A percentile compares a stretch with the other conserved stretches of the same genome.
Conservation (phyloP, 306 rosid genomes). For the Casuarina glauca region DNA sequence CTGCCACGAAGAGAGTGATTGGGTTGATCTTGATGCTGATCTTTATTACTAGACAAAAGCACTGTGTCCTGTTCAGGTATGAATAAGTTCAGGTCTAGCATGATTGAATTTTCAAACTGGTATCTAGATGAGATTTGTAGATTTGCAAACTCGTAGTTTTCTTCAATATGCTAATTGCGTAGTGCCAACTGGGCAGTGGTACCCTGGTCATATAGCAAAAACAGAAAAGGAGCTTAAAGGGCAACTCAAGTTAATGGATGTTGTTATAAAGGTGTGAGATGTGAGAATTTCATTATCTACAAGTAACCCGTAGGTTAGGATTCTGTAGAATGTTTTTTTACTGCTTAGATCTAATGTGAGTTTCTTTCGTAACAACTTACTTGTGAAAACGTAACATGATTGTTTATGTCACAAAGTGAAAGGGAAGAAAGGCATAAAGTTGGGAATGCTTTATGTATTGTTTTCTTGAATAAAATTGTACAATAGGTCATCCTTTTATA, state of each 20-base stretch:
- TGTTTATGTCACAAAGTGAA: background rate
- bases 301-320: constrained; percentile 78
- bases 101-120: constrained; percentile 1
- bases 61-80: constrained; percentile 88
- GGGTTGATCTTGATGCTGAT: constrained; percentile 74
- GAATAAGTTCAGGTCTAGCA: constrained; percentile 7
- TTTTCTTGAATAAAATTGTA: no score
- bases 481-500: no score
- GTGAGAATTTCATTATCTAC: constrained; percentile 91
- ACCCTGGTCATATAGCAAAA: constrained; percentile 97
- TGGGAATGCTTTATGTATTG: no score
- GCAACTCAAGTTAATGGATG: constrained; percentile 91
- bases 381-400: background rate
- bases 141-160: background rate
- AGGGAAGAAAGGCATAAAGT: no score
- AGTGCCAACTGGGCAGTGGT: constrained; percentile 68
- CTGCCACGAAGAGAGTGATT: constrained; percentile 41
- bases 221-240: constrained; percentile 87
- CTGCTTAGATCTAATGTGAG: background rate
- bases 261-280: constrained; percentile 89
- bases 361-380: background rate
- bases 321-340: background rate
- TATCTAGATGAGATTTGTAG: background rate
- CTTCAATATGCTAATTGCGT: constrained; percentile 25
- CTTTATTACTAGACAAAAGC: constrained; percentile 84